Evolutionary conservation across 148 eudicot genomes (phyloP), one percentile per base, ranked within the genome.

Genomic region (Rhododendron kiyosumense): DNA sequence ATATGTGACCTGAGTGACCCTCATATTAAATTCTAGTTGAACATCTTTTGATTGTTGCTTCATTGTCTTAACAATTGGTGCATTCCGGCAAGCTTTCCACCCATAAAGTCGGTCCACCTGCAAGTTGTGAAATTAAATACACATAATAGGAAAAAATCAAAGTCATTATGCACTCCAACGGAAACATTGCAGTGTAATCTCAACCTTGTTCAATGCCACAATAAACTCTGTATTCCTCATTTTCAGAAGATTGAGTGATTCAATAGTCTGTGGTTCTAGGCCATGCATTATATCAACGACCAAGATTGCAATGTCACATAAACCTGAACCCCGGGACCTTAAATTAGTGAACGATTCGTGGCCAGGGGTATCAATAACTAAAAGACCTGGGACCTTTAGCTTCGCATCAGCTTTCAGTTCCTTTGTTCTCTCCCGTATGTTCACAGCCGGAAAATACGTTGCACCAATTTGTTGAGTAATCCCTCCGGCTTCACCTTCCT

Each of bases 401-500:
- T 91, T 93, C 61, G 99, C 99, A 93, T 96, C 98, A 86, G 96
- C 95, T 93, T 94, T 94, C 79, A 96, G 87, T 88, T 96, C 98
- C 90, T 87, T 96, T 5, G 96, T 96, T 89, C 98, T 91, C 67
- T 96, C 98, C 28, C 98, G 91, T 45, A 96, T 93, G 84, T 96
- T 96, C 86, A 90, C 94, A 48, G 98, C 98, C 71, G 98, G 98
- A 85, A 96, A 93, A 85, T 94, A 96, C 26, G 99, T 94, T 7
- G 99, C 99, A 71, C 99, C 98, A 83, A 96, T 96, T 88, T 96
- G 98, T 84, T 96, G 99, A 13, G 99, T 95, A 87, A 95, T 96
- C 81, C 99, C 99, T 83, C 99, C 99, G 85, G 98, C 98, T 88
- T 96, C 98, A 86, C 98, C 98, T 94, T 94, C 98, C 89, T 96